These are phyloP conservation scores for Brasilioporus rufonigricans DNA, from an alignment of 768 basidiomycete genomes.

Conservation along the genomic window DNA sequence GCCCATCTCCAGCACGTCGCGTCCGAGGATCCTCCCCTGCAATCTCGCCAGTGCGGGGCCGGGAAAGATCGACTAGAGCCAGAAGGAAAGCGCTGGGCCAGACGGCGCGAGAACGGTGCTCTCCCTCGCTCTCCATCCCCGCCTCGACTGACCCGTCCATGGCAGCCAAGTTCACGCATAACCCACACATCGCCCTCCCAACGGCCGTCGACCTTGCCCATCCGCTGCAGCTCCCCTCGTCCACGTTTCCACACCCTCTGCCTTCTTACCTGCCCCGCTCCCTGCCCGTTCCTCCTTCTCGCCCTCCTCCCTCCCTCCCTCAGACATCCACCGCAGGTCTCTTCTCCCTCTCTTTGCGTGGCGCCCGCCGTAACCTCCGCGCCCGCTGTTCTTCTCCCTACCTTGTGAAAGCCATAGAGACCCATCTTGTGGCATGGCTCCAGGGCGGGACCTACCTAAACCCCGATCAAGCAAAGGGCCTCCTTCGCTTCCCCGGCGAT, in stretches of 20 bases:
- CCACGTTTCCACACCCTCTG: conserved; percentile 77
- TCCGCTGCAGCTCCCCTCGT: conserved; percentile 38
- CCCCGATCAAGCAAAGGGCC: conserved; percentile 42
- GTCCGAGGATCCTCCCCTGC: background rate
- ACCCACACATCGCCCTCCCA: conserved; percentile 69
- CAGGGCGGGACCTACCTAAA: conserved; percentile 53
- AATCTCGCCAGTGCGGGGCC: background rate
- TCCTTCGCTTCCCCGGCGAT: conserved; percentile 37
- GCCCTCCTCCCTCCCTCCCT: conserved; percentile 42
- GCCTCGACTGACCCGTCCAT: background rate
- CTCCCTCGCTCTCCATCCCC: conserved; percentile 2
- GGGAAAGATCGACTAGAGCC: conserved; percentile 58
- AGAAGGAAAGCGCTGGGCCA: conserved; percentile 75
- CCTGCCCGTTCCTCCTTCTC: conserved; percentile 46
- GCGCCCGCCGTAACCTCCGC: conserved; percentile 67
- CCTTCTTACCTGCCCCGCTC: conserved; percentile 68
- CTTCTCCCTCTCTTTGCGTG: conserved; percentile 74
- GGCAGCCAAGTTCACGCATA: conserved; percentile 71
- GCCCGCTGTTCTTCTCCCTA: conserved; percentile 47
- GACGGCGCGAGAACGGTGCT: conserved; percentile 77
- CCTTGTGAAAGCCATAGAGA: conserved; percentile 69
- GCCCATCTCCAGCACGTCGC: conserved; percentile 47
- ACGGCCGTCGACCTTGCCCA: conserved; percentile 53
- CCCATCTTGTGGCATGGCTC: conserved; percentile 63
- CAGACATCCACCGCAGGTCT: conserved; percentile 66